Conservation (phyloP, 805 yeast genomes). For the Wickerhamomyces rabaulensis region DNA sequence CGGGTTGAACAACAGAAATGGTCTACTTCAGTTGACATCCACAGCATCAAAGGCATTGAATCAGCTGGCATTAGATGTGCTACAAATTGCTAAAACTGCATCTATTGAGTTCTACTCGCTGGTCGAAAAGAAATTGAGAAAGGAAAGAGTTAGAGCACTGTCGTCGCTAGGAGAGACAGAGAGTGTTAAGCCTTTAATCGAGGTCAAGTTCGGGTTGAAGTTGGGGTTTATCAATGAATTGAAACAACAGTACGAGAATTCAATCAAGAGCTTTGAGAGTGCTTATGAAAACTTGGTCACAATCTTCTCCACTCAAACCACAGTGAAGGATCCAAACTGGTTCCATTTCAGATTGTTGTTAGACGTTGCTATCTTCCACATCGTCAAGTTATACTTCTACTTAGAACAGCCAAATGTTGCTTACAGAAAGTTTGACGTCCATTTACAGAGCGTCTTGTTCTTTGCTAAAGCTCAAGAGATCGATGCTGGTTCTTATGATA, state of each 20-base stretch:
- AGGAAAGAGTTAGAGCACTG: slow-evolving; percentile 27
- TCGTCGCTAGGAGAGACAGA: slow-evolving; percentile 2
- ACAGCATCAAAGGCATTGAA: slow-evolving; percentile 34
- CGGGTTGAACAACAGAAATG: slow-evolving; percentile 39
- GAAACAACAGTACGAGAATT: slow-evolving; percentile 40
- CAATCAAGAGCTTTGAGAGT: slow-evolving; percentile 45
- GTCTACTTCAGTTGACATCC: slow-evolving; percentile 37
- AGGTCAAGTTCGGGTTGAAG: slow-evolving; percentile 46
- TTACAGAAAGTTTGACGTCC: slow-evolving; percentile 58
- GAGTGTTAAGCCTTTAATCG: slow-evolving; percentile 9
- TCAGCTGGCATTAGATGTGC: slow-evolving; percentile 32
- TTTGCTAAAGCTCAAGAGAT: slow-evolving; percentile 28
- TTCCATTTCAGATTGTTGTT: slow-evolving; percentile 41
- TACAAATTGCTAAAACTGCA: slow-evolving; percentile 34
- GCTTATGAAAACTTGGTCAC: slow-evolving; percentile 47
- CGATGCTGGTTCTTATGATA: slow-evolving; percentile 24
- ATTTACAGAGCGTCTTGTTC: slow-evolving; percentile 46
- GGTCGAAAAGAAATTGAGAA: slow-evolving; percentile 36
- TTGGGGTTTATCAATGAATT: slow-evolving; percentile 46
- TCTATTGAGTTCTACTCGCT: slow-evolving; percentile 39
- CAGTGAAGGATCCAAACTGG: slow-evolving; percentile 30
- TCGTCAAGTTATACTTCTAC: slow-evolving; percentile 55
- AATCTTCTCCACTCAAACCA: slow-evolving; percentile 29
- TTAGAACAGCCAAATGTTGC: slow-evolving; percentile 55
- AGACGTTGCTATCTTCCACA: slow-evolving; percentile 59